Base-by-base conservation (phyloP, 495 filamentous ascomycete species). In the Hypoxylon subgilvum region DNA sequence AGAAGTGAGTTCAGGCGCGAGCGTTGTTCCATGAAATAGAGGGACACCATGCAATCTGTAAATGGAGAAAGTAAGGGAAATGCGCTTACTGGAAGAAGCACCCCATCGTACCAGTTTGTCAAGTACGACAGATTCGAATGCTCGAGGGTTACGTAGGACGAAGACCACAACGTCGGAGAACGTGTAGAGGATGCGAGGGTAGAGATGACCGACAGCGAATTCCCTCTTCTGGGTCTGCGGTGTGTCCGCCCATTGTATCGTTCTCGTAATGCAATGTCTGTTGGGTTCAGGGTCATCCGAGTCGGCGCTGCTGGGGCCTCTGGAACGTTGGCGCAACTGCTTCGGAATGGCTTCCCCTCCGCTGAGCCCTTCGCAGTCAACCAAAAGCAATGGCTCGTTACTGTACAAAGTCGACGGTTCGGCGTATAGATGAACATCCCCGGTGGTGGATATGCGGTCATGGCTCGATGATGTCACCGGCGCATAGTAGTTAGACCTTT, bases 401-500 rank as follows among this genome's bases (percentile, higher is more conserved):
- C 69, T 64, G 8, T 66, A 61, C 27, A 76, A 74, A 0, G 79
- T 83, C 13, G 70, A 69, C 0, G 83, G 84, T 64, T 88, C 84
- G 0, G 76, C 67, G 46, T 87, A 88, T 9, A 88, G 72, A 68
- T 88, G 85, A 17, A 88, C 85, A 61, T 86, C 82, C 8, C 74
- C 84, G 4, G 84, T 84, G 4, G 83, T 86, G 0, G 85, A 80
- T n/a, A 76, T 56, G 23, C 75, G 70, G 19, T 80, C 74, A 36
- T 73, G 70, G 39, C 41, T 59, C 4, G 69, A 68, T 0, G 74
- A 74, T 0, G 70, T 69, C 9, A 79, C 72, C 0, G 73, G 71
- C 3, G 59, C 62, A 14, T 61, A 66, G 39, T 72, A 72, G 40
- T 56, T 55, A 4, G 35, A 44, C 4, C 57, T 55, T 18, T 46